Conservation (phyloP, 1,284 basidiomycete species). For the Malassezia obtusa region DNA sequence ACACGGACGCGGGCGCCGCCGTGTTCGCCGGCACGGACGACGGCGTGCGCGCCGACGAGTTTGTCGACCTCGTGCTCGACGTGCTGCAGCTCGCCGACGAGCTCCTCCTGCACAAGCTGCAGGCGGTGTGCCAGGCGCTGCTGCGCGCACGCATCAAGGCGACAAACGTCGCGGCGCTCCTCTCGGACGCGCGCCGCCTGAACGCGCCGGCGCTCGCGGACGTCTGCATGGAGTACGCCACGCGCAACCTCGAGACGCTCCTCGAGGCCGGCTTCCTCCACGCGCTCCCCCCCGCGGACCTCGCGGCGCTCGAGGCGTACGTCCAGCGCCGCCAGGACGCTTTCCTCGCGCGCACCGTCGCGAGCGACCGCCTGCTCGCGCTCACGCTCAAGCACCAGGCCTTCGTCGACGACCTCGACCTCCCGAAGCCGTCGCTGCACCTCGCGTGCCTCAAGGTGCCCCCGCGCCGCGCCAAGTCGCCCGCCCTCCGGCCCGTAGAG, state of each 20-base stretch:
- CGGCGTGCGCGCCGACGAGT: conserved; percentile 59
- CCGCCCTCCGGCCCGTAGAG: neutral
- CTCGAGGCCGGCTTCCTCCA: conserved; percentile 72
- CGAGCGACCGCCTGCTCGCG: conserved; percentile 54
- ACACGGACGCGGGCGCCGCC: conserved; percentile 60
- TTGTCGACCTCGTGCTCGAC: conserved; percentile 77
- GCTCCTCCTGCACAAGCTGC: conserved; percentile 71
- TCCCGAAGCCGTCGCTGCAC: conserved; percentile 56
- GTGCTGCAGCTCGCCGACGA: conserved; percentile 82
- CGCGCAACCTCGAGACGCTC: conserved; percentile 74
- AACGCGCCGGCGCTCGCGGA: conserved; percentile 63
- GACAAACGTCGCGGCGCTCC: conserved; percentile 69
- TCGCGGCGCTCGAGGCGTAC: conserved; percentile 61
- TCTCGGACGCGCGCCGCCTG: conserved; percentile 72
- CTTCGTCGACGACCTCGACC: conserved; percentile 72
- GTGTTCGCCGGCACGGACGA: conserved; percentile 56
- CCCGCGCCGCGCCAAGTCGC: conserved; percentile 12
- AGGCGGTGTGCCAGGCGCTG: conserved; percentile 65
- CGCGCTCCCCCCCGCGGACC: conserved; percentile 58
- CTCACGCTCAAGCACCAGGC: conserved; percentile 61
- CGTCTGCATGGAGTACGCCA: conserved; percentile 70
- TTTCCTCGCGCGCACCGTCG: conserved; percentile 62
- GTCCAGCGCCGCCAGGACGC: conserved; percentile 59
- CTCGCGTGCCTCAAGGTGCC: conserved; percentile 37
- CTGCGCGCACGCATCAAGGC: conserved; percentile 57